Percentiles rank a stretch among this genome's conserved stretches.
Conservation (phyloP, 2,329 filamentous ascomycete genomes). For the Ilyonectria destructans region DNA sequence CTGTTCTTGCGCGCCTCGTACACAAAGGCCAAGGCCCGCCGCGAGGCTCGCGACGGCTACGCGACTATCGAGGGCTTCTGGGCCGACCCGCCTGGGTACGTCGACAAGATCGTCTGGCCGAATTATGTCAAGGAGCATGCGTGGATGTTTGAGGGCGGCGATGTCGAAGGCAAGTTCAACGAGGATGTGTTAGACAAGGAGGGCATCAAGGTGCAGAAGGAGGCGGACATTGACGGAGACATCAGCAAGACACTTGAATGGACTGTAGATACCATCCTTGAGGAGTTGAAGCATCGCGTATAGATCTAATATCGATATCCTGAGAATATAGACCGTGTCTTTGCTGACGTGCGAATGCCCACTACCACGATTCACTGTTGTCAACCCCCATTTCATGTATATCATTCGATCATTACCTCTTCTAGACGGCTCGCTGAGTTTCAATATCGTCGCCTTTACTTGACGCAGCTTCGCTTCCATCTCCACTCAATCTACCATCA, state of each 20-base stretch:
- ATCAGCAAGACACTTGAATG: conserved; percentile 78
- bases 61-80: conserved; percentile 93
- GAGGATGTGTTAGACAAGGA: conserved; percentile 61
- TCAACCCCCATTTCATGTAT: neutral
- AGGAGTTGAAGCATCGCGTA: conserved; percentile 56
- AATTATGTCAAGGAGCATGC: conserved; percentile 88
- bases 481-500: conserved; percentile 13
- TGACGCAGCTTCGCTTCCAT: too few species aligned
- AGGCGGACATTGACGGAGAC: conserved; percentile 65
- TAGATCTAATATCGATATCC: conserved; percentile 20
- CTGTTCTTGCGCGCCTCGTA: conserved; percentile 84
- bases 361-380: neutral
- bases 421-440: neutral
- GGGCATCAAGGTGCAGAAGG: conserved; percentile 66
- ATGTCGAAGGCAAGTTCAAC: conserved; percentile 75
- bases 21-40: conserved; percentile 73
- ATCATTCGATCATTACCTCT: neutral
- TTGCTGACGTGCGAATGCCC: neutral
- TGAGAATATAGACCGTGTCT: neutral
- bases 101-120: conserved; percentile 96
- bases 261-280: conserved; percentile 77
- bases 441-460: neutral
- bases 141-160: conserved; percentile 82
- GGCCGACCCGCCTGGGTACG: conserved; percentile 94
- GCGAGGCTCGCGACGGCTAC: conserved; percentile 82